These are phyloP conservation scores for Dryadomyces quercivorus DNA, from an alignment of 2,329 filamentous ascomycete genomes.

Conservation along the genomic window DNA sequence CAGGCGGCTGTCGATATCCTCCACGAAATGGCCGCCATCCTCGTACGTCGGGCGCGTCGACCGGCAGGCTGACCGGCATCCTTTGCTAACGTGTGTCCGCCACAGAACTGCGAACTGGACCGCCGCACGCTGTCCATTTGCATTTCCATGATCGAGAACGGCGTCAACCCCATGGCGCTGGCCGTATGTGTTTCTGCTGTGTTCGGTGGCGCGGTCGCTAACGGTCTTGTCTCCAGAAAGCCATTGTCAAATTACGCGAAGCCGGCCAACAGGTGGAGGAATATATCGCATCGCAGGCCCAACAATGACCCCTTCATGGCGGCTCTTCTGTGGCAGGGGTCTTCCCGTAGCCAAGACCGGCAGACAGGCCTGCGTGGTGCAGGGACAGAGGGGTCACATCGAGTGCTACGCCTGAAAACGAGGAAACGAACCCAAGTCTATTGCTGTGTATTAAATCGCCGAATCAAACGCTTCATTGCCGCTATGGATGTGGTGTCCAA, in stretches of 20 bases:
- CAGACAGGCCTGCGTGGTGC: too few relatives aligned
- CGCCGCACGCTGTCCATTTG: conserved; percentile 85
- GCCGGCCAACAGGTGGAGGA: conserved; percentile 40
- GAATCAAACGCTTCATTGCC: neutral
- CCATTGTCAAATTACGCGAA: conserved; percentile 47
- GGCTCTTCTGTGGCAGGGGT: too few relatives aligned
- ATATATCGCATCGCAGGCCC: conserved; percentile 17
- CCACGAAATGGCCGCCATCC: conserved; percentile 75
- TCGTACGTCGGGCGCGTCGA: conserved; percentile 44
- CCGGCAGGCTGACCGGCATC: neutral
- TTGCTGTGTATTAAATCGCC: too few relatives aligned
- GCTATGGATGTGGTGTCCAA: neutral
- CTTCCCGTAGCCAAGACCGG: too few relatives aligned
- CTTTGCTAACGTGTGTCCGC: neutral
- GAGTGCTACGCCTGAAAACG: too few relatives aligned
- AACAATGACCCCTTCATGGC: too few relatives aligned
- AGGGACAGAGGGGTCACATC: too few relatives aligned
- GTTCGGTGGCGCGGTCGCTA: neutral
- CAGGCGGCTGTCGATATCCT: conserved; percentile 75
- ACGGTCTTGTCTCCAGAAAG: conserved; percentile 28
- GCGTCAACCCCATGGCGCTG: conserved; percentile 88
- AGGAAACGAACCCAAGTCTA: too few relatives aligned
- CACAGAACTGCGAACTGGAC: conserved; percentile 84
- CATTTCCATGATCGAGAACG: conserved; percentile 93
- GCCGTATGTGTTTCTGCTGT: conserved; percentile 50